Percentiles rank a stretch among this genome's conserved stretches.
Evolutionary conservation across 1,284 basidiomycete genomes (phyloP).

Genomic region (Trichosporon inkin): DNA sequence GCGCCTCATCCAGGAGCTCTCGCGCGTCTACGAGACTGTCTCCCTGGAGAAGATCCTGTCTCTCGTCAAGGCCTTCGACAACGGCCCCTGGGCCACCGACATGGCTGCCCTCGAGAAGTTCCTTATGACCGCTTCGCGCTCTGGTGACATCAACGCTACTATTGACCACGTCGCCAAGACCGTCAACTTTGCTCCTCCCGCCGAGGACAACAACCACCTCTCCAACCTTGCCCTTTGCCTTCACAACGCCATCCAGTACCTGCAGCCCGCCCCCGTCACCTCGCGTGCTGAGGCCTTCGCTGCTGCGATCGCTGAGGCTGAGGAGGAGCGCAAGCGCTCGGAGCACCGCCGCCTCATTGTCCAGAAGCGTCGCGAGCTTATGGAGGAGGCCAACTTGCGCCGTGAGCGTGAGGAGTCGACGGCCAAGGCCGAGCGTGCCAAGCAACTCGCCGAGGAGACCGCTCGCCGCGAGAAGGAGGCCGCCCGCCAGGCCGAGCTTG

Average conservation of each 20-base stretch:
- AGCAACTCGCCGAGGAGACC: constrained; percentile 72
- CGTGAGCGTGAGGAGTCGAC: constrained; percentile 90
- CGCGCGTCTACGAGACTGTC: constrained; percentile 90
- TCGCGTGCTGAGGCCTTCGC: constrained; percentile 49
- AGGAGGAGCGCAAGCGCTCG: constrained; percentile 68
- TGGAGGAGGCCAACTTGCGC: constrained; percentile 77
- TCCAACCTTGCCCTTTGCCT: constrained; percentile 69
- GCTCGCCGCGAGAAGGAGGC: constrained; percentile 65
- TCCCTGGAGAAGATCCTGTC: constrained; percentile 70
- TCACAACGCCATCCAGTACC: constrained; percentile 62
- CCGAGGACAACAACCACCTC: constrained; percentile 56
- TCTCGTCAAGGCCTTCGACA: constrained; percentile 68
- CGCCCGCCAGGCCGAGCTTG: constrained; percentile 66
- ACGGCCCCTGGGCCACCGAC: constrained; percentile 57
- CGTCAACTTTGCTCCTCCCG: constrained; percentile 63
- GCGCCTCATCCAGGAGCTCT: constrained; percentile 87
- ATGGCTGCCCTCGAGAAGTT: constrained; percentile 82
- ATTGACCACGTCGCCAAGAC: constrained; percentile 86
- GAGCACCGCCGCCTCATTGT: constrained; percentile 75
- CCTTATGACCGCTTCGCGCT: constrained; percentile 83
- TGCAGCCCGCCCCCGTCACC: constrained; percentile 48
- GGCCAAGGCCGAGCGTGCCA: constrained; percentile 66
- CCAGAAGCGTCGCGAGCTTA: constrained; percentile 78
- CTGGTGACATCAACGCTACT: constrained; percentile 80
- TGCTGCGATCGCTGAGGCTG: constrained; percentile 51